Base-by-base conservation (phyloP, 2,329 filamentous ascomycete species). In the Paecilomyces sp. region DNA sequence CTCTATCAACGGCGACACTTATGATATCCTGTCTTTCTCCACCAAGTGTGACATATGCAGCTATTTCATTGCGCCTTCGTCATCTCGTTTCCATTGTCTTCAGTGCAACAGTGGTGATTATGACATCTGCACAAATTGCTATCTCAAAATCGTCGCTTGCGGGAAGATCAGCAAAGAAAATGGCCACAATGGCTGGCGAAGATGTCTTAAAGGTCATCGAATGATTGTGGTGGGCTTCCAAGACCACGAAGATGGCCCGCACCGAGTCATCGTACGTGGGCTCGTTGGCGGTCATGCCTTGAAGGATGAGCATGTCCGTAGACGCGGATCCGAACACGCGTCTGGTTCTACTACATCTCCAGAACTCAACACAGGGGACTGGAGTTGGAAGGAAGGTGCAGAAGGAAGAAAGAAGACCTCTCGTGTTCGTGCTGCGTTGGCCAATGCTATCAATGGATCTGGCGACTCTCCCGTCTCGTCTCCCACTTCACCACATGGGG, bases 141-240 rank as follows among this genome's bases (percentile, higher is more conserved):
- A 97, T 73, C 77, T 82, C 56, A 83, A 82, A 54, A 80, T 92
- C 7, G 83, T 89, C 1, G 75, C 80, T 1, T 82, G 82, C 0
- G 82, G 84, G 8, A 85, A 85, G 54, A 87, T 97, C 62, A 86
- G 85, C 58, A 77, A 80, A 18, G 88, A 92, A 62, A 92, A 96
- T 64, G 92, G 92, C 0, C 81, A 86, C 3, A 82, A 81, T 11
- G 92, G 92, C 2, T 97, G 93, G 93, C 83, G 92, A 11, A 83
- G 92, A 55, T 97, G 93, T 70, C 81, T 87, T 0, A 81, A 83
- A 51, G 89, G 89, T 4, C 93, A 97, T 70, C 85, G 92, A 33
- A 96, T 96, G 91, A 85, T 88, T 0, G 79, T 95, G 11, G 80
- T 95, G 11, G 88, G 86, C 0, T 96, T 93, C 68, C 82, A 88